phyloP scores from a whole-genome alignment of 257 asterid species.

The Penstemon davidsonii region DNA sequence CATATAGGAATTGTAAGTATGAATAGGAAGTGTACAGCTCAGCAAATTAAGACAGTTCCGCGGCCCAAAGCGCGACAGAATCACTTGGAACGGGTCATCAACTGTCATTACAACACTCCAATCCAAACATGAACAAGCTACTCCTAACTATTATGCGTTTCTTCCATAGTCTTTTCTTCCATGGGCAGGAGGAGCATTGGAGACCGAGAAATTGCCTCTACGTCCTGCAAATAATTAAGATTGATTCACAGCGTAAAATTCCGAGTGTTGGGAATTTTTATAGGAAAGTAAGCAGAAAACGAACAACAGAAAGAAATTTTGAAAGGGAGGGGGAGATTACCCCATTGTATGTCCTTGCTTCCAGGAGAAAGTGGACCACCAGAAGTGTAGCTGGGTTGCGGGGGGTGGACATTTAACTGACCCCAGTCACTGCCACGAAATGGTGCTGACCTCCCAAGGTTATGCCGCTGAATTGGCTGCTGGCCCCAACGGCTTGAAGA shows the following conservation, averaged over 20 bases:
- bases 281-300: background rate
- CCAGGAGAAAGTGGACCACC: conserved; percentile 53
- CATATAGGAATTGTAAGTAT: conserved; percentile 33
- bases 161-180: conserved; percentile 76
- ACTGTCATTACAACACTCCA: conserved; percentile 29
- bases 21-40: conserved; percentile 20
- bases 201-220: conserved; percentile 57
- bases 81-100: conserved; percentile 22
- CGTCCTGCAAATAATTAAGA: conserved; percentile 55
- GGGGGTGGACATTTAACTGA: conserved; percentile 43
- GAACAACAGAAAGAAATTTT: background rate
- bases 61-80: conserved; percentile 24
- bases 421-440: conserved; percentile 54
- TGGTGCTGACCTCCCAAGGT: conserved; percentile 64
- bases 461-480: conserved; percentile 56
- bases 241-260: conserved; percentile 5
- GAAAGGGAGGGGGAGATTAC: conserved; percentile 24
- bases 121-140: conserved; percentile 30
- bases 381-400: conserved; percentile 42
- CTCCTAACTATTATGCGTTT: conserved; percentile 38
- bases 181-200: conserved; percentile 57
- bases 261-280: background rate
- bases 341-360: conserved; percentile 49
- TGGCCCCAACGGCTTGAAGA: conserved; percentile 74
- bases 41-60: conserved; percentile 21